These are phyloP conservation scores for Pneumocystis murina DNA, from an alignment of 1,139 yeast genomes.

Conservation along the genomic window DNA sequence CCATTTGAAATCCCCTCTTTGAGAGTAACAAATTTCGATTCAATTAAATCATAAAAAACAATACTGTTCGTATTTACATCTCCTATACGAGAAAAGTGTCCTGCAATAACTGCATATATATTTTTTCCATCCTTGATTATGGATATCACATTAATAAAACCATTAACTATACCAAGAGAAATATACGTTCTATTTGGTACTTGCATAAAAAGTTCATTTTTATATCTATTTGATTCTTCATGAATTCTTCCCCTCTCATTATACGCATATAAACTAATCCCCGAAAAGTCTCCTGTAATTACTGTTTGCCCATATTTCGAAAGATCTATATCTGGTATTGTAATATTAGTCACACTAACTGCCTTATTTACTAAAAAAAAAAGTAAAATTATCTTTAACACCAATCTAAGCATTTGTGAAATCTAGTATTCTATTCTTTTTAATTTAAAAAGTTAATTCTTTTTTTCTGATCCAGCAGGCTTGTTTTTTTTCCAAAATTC, in stretches of 20 bases:
- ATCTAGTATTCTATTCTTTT: not conserved
- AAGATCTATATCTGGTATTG: conserved; percentile 14
- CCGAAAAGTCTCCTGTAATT: conserved; percentile 50
- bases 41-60: conserved; percentile 38
- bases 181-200: conserved; percentile 8
- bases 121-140: conserved; percentile 17
- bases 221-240: conserved; percentile 11
- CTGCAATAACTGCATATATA: conserved; percentile 33
- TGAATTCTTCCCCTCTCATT: conserved; percentile 17
- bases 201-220: conserved; percentile 11
- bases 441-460: not conserved
- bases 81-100: conserved; percentile 29
- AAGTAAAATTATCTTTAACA: not conserved
- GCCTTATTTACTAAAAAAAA: not conserved
- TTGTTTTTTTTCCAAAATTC: no score
- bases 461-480: not conserved
- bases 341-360: not conserved
- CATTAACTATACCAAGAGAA: conserved; percentile 18
- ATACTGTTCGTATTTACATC: conserved; percentile 32
- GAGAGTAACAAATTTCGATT: conserved; percentile 31
- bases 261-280: conserved; percentile 43
- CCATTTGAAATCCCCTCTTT: conserved; percentile 33
- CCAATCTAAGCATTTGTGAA: not conserved
- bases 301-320: conserved; percentile 33
- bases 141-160: conserved; percentile 23